Percentiles rank a stretch among this genome's conserved stretches.
These are phyloP conservation scores for Leccinum subrobustum DNA, from an alignment of 1,284 basidiomycete species.

Conservation along the genomic window DNA sequence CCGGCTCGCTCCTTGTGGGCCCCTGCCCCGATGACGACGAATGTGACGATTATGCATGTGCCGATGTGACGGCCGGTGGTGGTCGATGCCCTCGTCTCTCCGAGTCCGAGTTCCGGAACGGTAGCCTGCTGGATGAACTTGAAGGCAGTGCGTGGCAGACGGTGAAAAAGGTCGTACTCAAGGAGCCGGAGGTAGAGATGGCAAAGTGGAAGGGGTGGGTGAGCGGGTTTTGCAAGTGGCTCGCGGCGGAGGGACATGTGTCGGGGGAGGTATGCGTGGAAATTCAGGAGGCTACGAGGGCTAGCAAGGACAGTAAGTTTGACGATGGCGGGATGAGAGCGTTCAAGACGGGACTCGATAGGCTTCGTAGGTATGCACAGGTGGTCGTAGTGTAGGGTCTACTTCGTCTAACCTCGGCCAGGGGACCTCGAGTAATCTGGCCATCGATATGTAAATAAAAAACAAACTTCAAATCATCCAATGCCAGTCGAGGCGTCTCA, in stretches of 20 bases:
- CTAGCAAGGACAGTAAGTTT: neutral
- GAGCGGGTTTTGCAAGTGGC: conserved; percentile 19
- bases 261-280: conserved; percentile 9
- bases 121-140: neutral
- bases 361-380: conserved; percentile 15
- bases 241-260: conserved; percentile 15
- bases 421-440: neutral
- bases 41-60: neutral
- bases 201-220: conserved; percentile 21
- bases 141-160: conserved; percentile 15
- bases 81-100: neutral
- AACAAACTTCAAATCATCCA: neutral
- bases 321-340: neutral
- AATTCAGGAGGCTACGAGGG: conserved; percentile 2
- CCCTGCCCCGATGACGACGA: neutral
- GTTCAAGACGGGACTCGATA: conserved; percentile 10
- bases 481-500: neutral
- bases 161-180: conserved; percentile 16
- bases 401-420: neutral
- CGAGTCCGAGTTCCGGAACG: neutral
- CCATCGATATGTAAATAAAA: neutral
- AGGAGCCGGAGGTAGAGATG: conserved; percentile 12
- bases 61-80: neutral
- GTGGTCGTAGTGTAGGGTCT: conserved; percentile 8
- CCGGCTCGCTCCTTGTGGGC: neutral